phyloP scores from a whole-genome alignment of 768 basidiomycete species.

The Holtermanniella nyarrowii region DNA sequence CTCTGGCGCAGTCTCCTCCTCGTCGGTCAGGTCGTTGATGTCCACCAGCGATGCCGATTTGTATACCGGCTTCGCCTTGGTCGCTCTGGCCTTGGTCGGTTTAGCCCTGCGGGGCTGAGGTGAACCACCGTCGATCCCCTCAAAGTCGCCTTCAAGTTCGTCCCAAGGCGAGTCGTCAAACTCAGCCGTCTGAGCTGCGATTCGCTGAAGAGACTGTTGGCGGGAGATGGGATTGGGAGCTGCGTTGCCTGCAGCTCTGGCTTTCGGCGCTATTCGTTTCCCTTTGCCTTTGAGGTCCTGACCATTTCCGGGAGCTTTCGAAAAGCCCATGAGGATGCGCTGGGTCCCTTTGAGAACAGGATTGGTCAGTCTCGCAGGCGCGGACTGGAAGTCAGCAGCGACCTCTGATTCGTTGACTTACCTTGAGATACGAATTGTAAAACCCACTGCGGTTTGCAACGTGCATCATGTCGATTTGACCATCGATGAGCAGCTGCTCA shows the following conservation, averaged over 20 bases:
- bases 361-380: neutral
- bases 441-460: slow-evolving; percentile 43
- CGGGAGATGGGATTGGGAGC: slow-evolving; percentile 19
- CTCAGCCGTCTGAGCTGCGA: slow-evolving; percentile 17
- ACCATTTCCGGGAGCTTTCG: slow-evolving; percentile 17
- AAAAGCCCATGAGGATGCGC: slow-evolving; percentile 25
- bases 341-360: slow-evolving; percentile 13
- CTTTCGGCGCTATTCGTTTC: neutral
- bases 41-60: neutral
- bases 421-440: slow-evolving; percentile 41
- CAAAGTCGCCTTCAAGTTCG: slow-evolving; percentile 27
- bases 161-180: slow-evolving; percentile 33
- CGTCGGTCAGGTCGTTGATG: slow-evolving; percentile 8
- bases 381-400: neutral
- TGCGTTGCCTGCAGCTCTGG: slow-evolving; percentile 5
- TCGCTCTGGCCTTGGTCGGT: slow-evolving; percentile 14
- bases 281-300: slow-evolving; percentile 1
- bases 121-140: slow-evolving; percentile 5
- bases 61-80: neutral
- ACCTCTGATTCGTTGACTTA: slow-evolving; percentile 10
- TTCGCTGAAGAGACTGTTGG: slow-evolving; percentile 20
- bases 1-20: slow-evolving; percentile 19
- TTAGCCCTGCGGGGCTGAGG: slow-evolving; percentile 8
- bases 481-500: slow-evolving; percentile 48
- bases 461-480: slow-evolving; percentile 49